Evolutionary conservation across 345 rosid species (phyloP).

Genomic region (Melaleuca alternifolia): DNA sequence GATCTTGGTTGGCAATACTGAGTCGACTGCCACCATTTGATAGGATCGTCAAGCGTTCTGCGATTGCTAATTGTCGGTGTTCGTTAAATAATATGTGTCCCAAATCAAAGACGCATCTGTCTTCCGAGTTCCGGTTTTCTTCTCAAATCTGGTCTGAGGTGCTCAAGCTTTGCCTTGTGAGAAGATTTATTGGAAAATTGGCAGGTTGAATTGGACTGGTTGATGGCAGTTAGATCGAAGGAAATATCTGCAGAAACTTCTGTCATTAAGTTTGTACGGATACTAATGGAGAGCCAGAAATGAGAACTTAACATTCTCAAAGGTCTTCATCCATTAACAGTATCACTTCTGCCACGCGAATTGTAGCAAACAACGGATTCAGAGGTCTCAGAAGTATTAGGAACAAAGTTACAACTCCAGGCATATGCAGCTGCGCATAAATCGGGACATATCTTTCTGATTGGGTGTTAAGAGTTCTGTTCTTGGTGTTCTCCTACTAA

Average conservation of each 20-base stretch:
- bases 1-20: background rate
- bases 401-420: background rate
- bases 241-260: background rate
- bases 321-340: background rate
- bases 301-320: background rate
- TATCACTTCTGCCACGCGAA: background rate
- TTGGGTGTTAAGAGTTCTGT: no score
- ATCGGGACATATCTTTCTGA: no score
- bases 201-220: background rate
- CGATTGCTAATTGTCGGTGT: accelerated
- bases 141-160: background rate
- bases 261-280: background rate
- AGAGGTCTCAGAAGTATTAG: background rate
- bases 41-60: background rate
- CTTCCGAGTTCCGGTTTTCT: background rate
- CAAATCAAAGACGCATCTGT: background rate
- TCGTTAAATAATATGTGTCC: background rate
- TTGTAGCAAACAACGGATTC: background rate
- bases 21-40: background rate
- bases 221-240: background rate
- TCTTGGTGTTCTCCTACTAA: no score
- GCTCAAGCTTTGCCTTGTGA: background rate
- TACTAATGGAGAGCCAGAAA: background rate
- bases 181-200: background rate
- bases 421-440: background rate